These are phyloP conservation scores for Cucumis hystrix DNA, from an alignment of 306 rosid genomes.

Conservation along the genomic window DNA sequence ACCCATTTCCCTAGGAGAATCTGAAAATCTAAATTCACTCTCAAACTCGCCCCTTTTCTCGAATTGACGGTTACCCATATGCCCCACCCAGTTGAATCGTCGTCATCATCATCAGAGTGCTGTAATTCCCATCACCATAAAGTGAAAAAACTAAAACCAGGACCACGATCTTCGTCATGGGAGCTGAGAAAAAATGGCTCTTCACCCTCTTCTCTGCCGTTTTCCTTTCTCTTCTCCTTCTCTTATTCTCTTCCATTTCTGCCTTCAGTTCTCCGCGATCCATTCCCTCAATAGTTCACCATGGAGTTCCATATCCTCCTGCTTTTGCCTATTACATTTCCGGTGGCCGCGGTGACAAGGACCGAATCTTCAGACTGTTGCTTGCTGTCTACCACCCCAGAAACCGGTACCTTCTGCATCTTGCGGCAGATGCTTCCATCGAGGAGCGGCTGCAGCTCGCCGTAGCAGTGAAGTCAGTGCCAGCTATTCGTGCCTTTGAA, in stretches of 20 bases:
- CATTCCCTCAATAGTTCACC: constrained; percentile 52
- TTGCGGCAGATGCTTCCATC: constrained; percentile 51
- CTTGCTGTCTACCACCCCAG: constrained; percentile 89
- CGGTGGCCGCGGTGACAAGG: constrained; percentile 55
- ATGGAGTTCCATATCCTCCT: constrained; percentile 67
- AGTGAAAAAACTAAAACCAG: neutral
- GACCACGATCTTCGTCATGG: constrained; percentile 27
- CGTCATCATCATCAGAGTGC: neutral
- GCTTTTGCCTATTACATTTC: constrained; percentile 71
- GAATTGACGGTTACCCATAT: constrained; percentile 23
- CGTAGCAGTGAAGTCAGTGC: constrained; percentile 30
- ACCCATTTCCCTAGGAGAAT: constrained; percentile 18
- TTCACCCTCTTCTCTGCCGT: constrained; percentile 65
- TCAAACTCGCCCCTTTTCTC: constrained; percentile 18
- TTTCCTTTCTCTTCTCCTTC: constrained; percentile 41
- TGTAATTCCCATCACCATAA: neutral
- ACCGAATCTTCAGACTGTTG: constrained; percentile 68
- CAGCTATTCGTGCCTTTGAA: constrained; percentile 67
- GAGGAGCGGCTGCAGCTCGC: constrained; percentile 47
- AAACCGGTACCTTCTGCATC: constrained; percentile 68
- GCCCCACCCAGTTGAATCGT: constrained; percentile 13
- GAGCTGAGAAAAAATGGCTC: constrained; percentile 86
- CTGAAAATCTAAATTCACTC: constrained; percentile 6
- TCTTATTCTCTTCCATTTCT: constrained; percentile 53
- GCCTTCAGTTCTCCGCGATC: constrained; percentile 56